Evolutionary conservation across 768 basidiomycete genomes (phyloP).

Genomic region (Paxillus rubicundulus): DNA sequence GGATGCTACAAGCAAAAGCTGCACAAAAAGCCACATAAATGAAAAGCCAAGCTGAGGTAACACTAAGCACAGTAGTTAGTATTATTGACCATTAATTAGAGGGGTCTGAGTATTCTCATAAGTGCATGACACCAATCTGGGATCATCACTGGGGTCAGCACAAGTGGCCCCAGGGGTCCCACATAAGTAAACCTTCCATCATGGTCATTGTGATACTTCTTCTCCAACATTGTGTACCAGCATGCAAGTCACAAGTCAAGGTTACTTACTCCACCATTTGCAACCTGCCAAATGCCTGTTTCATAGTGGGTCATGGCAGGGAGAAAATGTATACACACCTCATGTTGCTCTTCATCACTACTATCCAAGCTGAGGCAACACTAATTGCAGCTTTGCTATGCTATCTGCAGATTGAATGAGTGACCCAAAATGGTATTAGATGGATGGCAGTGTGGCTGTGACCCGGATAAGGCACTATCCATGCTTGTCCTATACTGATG

Average conservation of each 20-base stretch:
- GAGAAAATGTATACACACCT: not conserved
- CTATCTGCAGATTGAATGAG: too few relatives aligned
- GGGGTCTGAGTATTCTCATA: not conserved
- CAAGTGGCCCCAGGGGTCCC: too few relatives aligned
- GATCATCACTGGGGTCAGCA: not conserved
- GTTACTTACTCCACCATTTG: not conserved
- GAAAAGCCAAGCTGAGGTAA: too few relatives aligned
- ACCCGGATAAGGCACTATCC: too few relatives aligned
- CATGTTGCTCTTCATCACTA: not conserved
- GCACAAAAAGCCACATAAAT: too few relatives aligned
- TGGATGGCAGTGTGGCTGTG: too few relatives aligned
- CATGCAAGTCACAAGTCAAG: not conserved
- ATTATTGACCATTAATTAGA: not conserved
- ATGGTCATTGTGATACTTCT: not conserved
- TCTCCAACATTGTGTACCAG: not conserved
- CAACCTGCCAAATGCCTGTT: not conserved
- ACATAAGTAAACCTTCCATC: not conserved
- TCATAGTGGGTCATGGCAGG: not conserved
- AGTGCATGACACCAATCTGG: constrained; percentile 1
- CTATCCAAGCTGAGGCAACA: too few relatives aligned
- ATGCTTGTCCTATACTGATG: too few relatives aligned
- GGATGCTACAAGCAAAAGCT: too few relatives aligned
- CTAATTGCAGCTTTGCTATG: too few relatives aligned
- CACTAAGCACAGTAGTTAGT: not conserved
- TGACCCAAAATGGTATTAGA: too few relatives aligned